Conservation (phyloP, 768 basidiomycete species). For the Boletus bicolor region DNA sequence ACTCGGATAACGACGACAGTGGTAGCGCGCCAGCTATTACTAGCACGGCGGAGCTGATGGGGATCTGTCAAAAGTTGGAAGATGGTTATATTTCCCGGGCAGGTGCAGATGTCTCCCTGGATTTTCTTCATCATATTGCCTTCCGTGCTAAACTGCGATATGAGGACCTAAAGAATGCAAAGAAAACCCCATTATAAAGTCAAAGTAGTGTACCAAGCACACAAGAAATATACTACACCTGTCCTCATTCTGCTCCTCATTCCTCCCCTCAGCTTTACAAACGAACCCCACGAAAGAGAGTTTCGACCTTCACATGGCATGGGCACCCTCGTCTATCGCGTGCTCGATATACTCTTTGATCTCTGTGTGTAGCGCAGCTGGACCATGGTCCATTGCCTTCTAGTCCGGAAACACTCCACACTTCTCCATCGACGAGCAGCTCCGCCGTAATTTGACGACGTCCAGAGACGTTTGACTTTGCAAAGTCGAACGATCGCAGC, state of each 20-base stretch:
- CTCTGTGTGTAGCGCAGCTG: slow-evolving; percentile 71
- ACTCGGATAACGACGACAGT: no score
- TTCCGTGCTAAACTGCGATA: no score
- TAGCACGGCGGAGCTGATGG: no score
- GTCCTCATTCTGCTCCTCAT: slow-evolving; percentile 30
- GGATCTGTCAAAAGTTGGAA: no score
- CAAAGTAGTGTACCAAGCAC: no score
- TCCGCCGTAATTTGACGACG: slow-evolving; percentile 59
- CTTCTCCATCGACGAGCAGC: slow-evolving; percentile 62
- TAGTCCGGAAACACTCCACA: slow-evolving; percentile 53
- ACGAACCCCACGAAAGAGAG: slow-evolving; percentile 88
- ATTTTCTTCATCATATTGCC: no score
- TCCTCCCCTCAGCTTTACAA: slow-evolving; percentile 52
- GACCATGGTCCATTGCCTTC: slow-evolving; percentile 86
- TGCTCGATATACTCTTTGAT: slow-evolving; percentile 93
- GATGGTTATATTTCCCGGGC: no score
- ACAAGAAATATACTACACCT: no score
- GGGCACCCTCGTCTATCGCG: slow-evolving; percentile 86
- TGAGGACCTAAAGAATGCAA: no score
- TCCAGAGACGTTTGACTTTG: slow-evolving; percentile 40
- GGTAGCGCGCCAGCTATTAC: no score
- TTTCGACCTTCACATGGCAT: slow-evolving; percentile 70
- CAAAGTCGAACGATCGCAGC: slow-evolving; percentile 62
- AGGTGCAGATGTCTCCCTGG: no score
- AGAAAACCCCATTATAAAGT: no score